phyloP scores from a whole-genome alignment of 495 filamentous ascomycete genomes.

The Neurospora sp. region DNA sequence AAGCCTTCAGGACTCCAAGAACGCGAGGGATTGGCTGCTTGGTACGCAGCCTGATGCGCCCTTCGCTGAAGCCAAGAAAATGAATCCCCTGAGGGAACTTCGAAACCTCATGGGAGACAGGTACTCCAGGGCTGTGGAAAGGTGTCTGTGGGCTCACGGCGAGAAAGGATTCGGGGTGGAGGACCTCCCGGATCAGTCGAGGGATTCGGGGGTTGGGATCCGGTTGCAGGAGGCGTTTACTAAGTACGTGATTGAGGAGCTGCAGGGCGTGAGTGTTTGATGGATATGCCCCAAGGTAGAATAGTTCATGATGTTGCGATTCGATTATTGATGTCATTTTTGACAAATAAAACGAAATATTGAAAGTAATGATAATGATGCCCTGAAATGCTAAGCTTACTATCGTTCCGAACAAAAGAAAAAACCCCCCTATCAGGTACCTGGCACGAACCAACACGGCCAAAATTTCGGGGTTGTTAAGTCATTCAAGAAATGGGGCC shows the following conservation, averaged over 20 bases:
- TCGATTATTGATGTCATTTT: not conserved
- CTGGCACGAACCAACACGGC: no score
- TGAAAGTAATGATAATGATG: not conserved
- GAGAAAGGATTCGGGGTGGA: constrained; percentile 21
- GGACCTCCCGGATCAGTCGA: constrained; percentile 15
- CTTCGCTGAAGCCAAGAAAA: constrained; percentile 1
- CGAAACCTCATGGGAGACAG: constrained; percentile 14
- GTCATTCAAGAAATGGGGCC: no score
- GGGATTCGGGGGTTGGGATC: constrained; percentile 13
- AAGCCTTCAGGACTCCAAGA: constrained; percentile 12
- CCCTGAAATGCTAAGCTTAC: not conserved
- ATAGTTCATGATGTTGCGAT: not conserved
- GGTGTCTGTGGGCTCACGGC: constrained; percentile 24
- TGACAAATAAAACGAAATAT: not conserved
- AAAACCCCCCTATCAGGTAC: no score
- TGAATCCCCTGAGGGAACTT: constrained; percentile 19
- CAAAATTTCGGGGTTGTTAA: no score
- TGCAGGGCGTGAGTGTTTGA: constrained; percentile 10
- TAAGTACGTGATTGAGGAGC: constrained; percentile 17
- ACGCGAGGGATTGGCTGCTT: constrained; percentile 20
- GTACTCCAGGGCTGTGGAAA: constrained; percentile 16
- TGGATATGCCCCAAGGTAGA: not conserved
- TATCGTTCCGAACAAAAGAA: no score
- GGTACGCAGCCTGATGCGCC: constrained; percentile 3
- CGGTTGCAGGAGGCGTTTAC: constrained; percentile 22